These are phyloP conservation scores for Solanum commersonii DNA, from an alignment of 257 asterid genomes.

Conservation along the genomic window DNA sequence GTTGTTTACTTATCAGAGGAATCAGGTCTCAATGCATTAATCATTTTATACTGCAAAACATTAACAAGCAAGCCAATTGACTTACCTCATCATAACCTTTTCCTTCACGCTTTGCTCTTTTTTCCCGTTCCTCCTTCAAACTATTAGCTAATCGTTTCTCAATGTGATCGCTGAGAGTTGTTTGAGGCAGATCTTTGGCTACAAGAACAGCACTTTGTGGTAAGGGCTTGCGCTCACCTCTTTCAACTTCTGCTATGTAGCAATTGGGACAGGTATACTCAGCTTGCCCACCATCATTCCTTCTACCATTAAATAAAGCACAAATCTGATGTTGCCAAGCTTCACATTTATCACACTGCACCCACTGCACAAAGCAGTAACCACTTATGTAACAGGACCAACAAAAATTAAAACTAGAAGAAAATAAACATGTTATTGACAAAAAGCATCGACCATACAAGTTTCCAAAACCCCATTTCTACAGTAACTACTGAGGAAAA, in stretches of 20 bases:
- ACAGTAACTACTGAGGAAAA: background rate
- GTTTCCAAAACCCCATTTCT: background rate
- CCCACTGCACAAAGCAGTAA: slow-evolving; percentile 74
- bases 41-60: slow-evolving; percentile 2
- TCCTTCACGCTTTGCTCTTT: slow-evolving; percentile 77
- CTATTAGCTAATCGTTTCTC: slow-evolving; percentile 68
- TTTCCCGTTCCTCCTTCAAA: slow-evolving; percentile 75
- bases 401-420: background rate
- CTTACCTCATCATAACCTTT: slow-evolving; percentile 81
- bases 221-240: slow-evolving; percentile 85
- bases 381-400: background rate
- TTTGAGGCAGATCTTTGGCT: slow-evolving; percentile 92
- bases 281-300: slow-evolving; percentile 97
- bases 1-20: background rate
- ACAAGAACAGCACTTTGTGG: slow-evolving; percentile 98
- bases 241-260: slow-evolving; percentile 77
- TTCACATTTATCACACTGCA: slow-evolving; percentile 98
- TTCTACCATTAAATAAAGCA: slow-evolving; percentile 93
- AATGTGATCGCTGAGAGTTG: slow-evolving; percentile 87
- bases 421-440: background rate
- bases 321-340: slow-evolving; percentile 99
- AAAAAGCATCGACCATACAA: background rate
- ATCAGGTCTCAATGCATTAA: background rate
- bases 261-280: slow-evolving; percentile 99
- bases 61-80: slow-evolving; percentile 4